These are phyloP conservation scores for Fonsecaea multimorphosa DNA, from an alignment of 2,329 filamentous ascomycete genomes.

Conservation along the genomic window DNA sequence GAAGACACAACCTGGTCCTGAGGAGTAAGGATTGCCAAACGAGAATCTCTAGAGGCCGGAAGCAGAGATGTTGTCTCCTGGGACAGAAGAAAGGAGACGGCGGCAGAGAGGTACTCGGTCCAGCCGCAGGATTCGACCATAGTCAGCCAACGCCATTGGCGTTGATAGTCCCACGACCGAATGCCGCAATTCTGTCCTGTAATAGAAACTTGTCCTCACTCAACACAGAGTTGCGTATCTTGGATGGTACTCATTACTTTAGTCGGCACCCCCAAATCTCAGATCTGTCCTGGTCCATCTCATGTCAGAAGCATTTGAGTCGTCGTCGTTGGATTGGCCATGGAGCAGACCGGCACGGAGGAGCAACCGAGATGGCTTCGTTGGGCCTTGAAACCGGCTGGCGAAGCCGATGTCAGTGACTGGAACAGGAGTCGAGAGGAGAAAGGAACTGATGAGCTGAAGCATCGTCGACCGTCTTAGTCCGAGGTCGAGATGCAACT, in stretches of 20 bases:
- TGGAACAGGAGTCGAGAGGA: constrained; percentile 4
- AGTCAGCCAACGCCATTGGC: constrained; percentile 13
- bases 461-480: background rate
- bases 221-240: background rate
- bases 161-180: constrained; percentile 10
- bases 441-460: background rate
- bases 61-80: constrained; percentile 2
- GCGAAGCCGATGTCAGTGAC: constrained; percentile 5
- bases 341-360: background rate
- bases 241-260: background rate
- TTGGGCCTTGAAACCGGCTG: constrained; percentile 16
- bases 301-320: background rate
- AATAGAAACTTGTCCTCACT: background rate
- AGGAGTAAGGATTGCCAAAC: constrained; percentile 2
- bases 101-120: background rate
- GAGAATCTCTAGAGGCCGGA: background rate
- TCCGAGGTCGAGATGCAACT: background rate
- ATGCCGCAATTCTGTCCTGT: constrained; percentile 11
- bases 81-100: background rate
- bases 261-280: background rate
- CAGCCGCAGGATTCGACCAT: background rate
- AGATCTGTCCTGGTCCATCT: background rate
- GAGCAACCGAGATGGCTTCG: background rate
- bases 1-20: background rate
- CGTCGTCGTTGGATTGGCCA: background rate